These are phyloP conservation scores for Trichophyton rubrum DNA, from an alignment of 2,329 filamentous ascomycete genomes.

Conservation along the genomic window DNA sequence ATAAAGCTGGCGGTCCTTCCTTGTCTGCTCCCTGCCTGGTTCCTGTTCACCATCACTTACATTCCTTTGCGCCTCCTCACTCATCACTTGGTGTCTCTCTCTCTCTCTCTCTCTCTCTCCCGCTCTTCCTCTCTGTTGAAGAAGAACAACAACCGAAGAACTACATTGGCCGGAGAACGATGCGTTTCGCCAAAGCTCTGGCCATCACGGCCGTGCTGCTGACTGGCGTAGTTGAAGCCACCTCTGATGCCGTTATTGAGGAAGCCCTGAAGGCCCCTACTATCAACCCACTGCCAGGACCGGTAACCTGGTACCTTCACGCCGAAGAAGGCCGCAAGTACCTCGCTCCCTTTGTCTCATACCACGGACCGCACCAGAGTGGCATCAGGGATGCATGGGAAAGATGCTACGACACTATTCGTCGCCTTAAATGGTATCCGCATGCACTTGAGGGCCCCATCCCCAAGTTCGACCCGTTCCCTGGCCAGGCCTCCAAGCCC, in stretches of 20 bases:
- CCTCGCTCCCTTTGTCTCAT: constrained; percentile 27
- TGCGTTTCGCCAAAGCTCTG: constrained; percentile 11
- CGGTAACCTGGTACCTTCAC: constrained; percentile 18
- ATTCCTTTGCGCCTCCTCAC: too few relatives aligned
- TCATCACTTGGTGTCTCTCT: too few relatives aligned
- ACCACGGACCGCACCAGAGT: constrained; percentile 27
- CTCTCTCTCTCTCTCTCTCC: too few relatives aligned
- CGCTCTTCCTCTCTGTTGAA: too few relatives aligned
- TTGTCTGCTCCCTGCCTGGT: neutral
- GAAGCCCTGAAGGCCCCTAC: constrained; percentile 10
- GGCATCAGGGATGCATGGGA: constrained; percentile 39
- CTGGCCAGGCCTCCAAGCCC: constrained; percentile 14
- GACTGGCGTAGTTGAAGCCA: constrained; percentile 28
- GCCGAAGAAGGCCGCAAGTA: constrained; percentile 30
- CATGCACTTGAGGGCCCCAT: constrained; percentile 42
- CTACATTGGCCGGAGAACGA: neutral
- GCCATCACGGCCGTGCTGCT: constrained; percentile 11
- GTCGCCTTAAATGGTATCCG: constrained; percentile 42
- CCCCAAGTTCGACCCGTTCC: constrained; percentile 40
- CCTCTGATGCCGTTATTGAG: constrained; percentile 15
- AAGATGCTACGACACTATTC: constrained; percentile 38
- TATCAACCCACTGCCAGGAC: constrained; percentile 44
- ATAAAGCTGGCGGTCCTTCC: neutral
- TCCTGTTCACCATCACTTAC: too few relatives aligned
- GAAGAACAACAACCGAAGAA: neutral